phyloP scores from a whole-genome alignment of 2,329 filamentous ascomycete genomes.

The Raffaelea deltoideospora region DNA sequence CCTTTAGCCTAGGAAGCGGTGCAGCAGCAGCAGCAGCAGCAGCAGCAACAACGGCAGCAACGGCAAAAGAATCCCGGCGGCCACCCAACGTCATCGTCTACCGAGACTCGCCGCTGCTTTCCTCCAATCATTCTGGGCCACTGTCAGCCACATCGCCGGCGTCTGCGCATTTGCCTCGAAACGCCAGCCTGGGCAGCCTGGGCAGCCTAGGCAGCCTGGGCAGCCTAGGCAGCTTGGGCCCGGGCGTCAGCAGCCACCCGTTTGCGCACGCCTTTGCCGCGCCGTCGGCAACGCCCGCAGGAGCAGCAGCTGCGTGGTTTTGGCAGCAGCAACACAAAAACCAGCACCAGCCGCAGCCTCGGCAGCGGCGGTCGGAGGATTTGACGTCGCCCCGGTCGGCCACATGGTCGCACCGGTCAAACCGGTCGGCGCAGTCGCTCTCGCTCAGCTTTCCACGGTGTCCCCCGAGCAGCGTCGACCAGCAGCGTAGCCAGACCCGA shows the following conservation, averaged over 20 bases:
- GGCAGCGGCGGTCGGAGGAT: conserved; percentile 16
- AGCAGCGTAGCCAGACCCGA: not conserved
- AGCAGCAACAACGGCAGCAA: not conserved
- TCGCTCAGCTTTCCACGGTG: no score
- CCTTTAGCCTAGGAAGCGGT: not conserved
- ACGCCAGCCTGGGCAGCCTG: not conserved
- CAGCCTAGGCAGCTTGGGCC: no score
- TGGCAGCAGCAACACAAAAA: not conserved
- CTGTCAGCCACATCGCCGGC: not conserved
- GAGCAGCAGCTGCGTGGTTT: no score
- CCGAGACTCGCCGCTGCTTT: no score
- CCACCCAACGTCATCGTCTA: not conserved
- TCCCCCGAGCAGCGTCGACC: no score
- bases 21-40: not conserved
- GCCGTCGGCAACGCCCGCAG: no score
- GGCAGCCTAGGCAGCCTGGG: not conserved
- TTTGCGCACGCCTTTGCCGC: no score
- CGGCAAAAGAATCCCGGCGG: not conserved
- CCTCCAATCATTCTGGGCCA: no score
- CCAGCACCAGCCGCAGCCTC: conserved; percentile 6
- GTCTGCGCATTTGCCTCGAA: not conserved
- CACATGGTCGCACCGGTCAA: conserved; percentile 1
- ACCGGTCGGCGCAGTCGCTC: conserved; percentile 4
- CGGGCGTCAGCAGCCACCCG: no score
- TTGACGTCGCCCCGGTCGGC: conserved; percentile 1